Conservation (phyloP, 2,329 filamentous ascomycete species). For the Pestalotiopsis fici region DNA sequence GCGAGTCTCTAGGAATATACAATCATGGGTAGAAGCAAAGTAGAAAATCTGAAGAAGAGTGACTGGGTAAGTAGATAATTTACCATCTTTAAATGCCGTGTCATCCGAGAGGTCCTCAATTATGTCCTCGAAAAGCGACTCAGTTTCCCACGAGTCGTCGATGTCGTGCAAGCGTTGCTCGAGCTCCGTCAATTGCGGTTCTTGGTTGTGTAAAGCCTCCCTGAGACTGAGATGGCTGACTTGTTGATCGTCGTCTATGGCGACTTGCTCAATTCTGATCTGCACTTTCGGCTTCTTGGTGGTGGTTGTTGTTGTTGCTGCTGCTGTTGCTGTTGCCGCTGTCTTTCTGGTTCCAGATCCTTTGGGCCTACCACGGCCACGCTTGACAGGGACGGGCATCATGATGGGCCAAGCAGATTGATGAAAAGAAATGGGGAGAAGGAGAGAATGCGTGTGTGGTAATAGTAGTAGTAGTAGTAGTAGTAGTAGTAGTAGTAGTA, state of each 20-base stretch:
- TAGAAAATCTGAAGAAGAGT: constrained; percentile 13
- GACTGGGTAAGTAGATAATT: constrained; percentile 10
- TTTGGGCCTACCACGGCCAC: constrained; percentile 8
- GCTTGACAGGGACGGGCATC: constrained; percentile 2
- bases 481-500: no score
- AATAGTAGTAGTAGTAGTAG: no score
- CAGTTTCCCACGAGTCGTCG: constrained; percentile 40
- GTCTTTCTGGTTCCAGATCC: background rate
- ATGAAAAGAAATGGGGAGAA: background rate
- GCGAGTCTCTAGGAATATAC: background rate
- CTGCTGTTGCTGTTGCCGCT: background rate
- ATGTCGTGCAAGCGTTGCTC: constrained; percentile 17
- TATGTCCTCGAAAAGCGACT: constrained; percentile 48
- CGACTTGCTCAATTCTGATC: constrained; percentile 3
- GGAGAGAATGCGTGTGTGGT: no score
- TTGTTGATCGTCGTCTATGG: constrained; percentile 7
- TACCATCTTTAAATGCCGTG: constrained; percentile 35
- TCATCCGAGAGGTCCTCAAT: constrained; percentile 46
- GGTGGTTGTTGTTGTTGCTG: background rate
- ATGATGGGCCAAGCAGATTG: background rate
- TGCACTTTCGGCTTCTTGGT: background rate
- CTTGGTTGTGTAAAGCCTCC: background rate
- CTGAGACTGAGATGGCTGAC: constrained; percentile 7
- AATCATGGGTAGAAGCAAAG: background rate
- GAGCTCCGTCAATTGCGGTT: background rate